Conservation (phyloP, 2,329 filamentous ascomycete species). For the Penicillium sp. region DNA sequence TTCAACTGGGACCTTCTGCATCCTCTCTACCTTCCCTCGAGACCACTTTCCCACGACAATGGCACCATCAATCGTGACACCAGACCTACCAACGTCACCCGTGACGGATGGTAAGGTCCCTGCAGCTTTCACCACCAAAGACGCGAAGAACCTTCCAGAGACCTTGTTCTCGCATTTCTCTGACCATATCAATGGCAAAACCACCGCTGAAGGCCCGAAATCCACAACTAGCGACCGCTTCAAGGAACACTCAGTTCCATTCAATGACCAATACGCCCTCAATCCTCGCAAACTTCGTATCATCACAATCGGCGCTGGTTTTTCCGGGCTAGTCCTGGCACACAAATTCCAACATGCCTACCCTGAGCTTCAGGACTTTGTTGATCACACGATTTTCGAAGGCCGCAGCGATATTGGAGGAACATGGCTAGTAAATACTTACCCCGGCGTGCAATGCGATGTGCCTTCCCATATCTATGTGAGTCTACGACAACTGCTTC, state of each 20-base stretch:
- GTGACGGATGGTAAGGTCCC: background rate
- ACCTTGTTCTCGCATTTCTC: background rate
- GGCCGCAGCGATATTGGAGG: constrained; percentile 29
- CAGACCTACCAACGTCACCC: background rate
- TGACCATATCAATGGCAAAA: background rate
- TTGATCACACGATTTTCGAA: constrained; percentile 46
- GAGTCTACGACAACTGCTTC: background rate
- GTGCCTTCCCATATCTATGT: constrained; percentile 39
- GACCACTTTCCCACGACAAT: background rate
- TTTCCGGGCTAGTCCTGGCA: constrained; percentile 39
- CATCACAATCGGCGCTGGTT: constrained; percentile 22
- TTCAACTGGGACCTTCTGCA: background rate
- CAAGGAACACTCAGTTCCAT: background rate
- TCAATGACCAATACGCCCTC: constrained; percentile 20
- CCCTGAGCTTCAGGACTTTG: constrained; percentile 25
- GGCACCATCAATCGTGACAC: background rate
- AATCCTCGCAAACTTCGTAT: constrained; percentile 21
- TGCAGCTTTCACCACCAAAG: background rate
- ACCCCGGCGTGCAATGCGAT: constrained; percentile 28
- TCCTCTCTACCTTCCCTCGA: background rate
- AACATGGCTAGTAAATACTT: constrained; percentile 22
- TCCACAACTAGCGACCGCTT: background rate
- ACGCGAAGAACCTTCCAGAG: background rate
- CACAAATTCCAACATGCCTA: constrained; percentile 43
- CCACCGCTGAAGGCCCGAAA: background rate